A percentile compares a stretch with the other conserved stretches of the same genome.
phyloP scores from a whole-genome alignment of 768 basidiomycete genomes.

The Clavaria fumosa region DNA sequence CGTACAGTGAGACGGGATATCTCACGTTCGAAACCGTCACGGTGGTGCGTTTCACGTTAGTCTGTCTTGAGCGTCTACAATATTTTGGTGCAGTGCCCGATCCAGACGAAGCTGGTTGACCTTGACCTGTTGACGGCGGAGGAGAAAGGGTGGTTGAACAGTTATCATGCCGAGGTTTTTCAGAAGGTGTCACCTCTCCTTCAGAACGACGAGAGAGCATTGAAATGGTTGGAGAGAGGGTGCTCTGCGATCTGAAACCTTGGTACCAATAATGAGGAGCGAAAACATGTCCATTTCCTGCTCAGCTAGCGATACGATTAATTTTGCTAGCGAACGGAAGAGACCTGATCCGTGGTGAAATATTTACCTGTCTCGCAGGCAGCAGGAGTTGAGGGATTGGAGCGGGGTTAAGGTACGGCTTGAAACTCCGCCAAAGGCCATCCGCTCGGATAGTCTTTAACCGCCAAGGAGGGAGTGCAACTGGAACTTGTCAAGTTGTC shows the following conservation, averaged over 20 bases:
- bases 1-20: conserved; percentile 74
- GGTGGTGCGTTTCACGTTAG: conserved; percentile 36
- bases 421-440: no score
- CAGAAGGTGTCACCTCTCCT: conserved; percentile 64
- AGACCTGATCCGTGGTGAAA: no score
- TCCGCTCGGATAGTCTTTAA: no score
- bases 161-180: conserved; percentile 63
- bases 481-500: neutral
- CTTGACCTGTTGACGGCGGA: conserved; percentile 36
- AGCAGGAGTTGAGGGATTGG: no score
- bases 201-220: conserved; percentile 39
- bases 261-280: no score
- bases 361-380: no score
- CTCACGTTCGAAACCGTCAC: conserved; percentile 79
- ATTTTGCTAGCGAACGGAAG: no score
- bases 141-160: conserved; percentile 72
- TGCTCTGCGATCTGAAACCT: conserved; percentile 29
- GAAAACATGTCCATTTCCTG: no score
- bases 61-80: neutral
- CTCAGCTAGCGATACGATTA: no score
- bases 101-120: conserved; percentile 75
- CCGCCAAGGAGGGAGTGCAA: no score
- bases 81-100: conserved; percentile 47
- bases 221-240: conserved; percentile 49
- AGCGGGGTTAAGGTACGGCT: no score